phyloP scores from a whole-genome alignment of 257 asterid species.

The Rehmannia glutinosa region DNA sequence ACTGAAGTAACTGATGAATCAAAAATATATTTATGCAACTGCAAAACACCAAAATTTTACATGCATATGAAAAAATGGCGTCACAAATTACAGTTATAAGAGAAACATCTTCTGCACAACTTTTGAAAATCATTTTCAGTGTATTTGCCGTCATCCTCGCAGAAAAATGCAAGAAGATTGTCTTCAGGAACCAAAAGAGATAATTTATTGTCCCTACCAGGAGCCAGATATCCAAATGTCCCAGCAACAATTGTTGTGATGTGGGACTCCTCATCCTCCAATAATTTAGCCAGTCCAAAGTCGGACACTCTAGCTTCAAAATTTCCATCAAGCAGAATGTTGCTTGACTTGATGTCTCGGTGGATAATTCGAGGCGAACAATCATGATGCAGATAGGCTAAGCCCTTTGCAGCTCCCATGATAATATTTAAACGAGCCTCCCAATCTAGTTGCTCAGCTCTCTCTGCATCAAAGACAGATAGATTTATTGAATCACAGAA shows the following conservation, averaged over 20 bases:
- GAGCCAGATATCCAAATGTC: slow-evolving; percentile 95
- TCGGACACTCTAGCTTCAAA: slow-evolving; percentile 93
- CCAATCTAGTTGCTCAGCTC: slow-evolving; percentile 87
- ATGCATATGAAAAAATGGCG: too few species aligned
- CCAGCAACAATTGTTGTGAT: slow-evolving; percentile 98
- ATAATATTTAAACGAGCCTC: slow-evolving; percentile 79
- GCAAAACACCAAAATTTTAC: neutral
- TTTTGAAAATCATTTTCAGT: slow-evolving; percentile 2
- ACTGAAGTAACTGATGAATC: neutral
- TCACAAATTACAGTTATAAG: too few species aligned
- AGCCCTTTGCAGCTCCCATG: slow-evolving; percentile 93
- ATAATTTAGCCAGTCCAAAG: slow-evolving; percentile 89
- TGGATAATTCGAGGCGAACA: slow-evolving; percentile 94
- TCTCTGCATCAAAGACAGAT: slow-evolving; percentile 36
- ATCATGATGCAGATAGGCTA: slow-evolving; percentile 92
- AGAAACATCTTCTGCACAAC: neutral
- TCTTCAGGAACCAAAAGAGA: slow-evolving; percentile 10
- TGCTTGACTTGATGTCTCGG: slow-evolving; percentile 93
- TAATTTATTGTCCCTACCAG: slow-evolving; percentile 46
- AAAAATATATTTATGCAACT: neutral
- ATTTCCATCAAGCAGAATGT: slow-evolving; percentile 84
- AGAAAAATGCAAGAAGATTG: neutral
- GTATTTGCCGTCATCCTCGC: neutral
- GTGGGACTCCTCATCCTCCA: slow-evolving; percentile 94
- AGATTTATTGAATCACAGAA: slow-evolving; percentile 10